Evolutionary conservation across 306 rosid species (phyloP), one percentile per base, ranked within the genome.

Genomic region (Prunus dulcis): DNA sequence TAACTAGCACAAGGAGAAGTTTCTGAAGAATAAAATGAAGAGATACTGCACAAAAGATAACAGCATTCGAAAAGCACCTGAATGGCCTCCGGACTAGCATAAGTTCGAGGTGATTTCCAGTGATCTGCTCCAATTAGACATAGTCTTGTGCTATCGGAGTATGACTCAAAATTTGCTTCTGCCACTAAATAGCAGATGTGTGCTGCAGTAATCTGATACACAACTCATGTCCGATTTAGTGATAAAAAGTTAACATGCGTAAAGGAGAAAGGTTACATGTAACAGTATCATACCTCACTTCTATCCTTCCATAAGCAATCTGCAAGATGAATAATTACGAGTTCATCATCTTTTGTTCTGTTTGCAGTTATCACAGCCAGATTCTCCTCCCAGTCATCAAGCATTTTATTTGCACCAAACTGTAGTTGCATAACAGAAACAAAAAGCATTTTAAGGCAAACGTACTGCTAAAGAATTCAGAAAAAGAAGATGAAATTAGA

Each of bases 51-150:
- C 15, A 49, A 57, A 64, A 41, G 70, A 34, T 60, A 14, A 15
- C 20, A 62, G 38, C 20, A 62, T 62, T 62, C 19, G 45, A 52
- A 76, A 77, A 74, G 66, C 67, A 94, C 98, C 98, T 94, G 98
- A 78, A 94, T 92, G 83, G 98, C 97, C 72, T 90, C 97, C 56
- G 97, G 98, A 81, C 88, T 89, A 76, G 93, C 95, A 75, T 84
- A 94, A 58, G 98, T 94, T 75, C 98, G 91, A 75, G 98, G 97
- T 75, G 50, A 88, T 79, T 85, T 90, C 98, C 88, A 94, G 86
- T 94, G 98, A 85, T 94, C 98, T 79, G 95, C 93, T 80, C 98
- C 98, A 79, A 94, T 81, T 65, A 94, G 88, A 83, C 98, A 94
- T 25, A 92, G 80, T 79, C 98, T 92, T 46, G 98, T 91, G 79